Percentiles rank a stretch among this genome's conserved stretches.
phyloP scores from a whole-genome alignment of 2,329 filamentous ascomycete genomes.

The Cladosporium sp. region DNA sequence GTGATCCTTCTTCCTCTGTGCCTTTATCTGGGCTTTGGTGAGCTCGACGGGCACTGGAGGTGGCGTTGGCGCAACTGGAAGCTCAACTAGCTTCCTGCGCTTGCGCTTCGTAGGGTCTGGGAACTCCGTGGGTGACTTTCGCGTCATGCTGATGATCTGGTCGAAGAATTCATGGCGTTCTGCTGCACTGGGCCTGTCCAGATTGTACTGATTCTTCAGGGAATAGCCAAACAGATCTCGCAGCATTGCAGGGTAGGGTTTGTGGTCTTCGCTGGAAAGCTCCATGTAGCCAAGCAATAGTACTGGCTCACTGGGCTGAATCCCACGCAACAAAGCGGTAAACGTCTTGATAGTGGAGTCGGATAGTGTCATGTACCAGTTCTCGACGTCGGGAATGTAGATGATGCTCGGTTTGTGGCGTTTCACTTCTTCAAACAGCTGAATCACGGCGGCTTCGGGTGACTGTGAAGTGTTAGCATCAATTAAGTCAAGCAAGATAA shows the following conservation, averaged over 20 bases:
- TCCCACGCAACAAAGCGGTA: conserved; percentile 73
- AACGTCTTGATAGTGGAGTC: conserved; percentile 73
- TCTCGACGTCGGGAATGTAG: conserved; percentile 85
- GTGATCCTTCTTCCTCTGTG: conserved; percentile 77
- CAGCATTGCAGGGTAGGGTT: conserved; percentile 62
- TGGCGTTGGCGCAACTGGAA: conserved; percentile 69
- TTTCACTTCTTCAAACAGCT: conserved; percentile 88
- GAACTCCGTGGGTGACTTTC: conserved; percentile 78
- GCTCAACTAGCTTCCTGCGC: conserved; percentile 74
- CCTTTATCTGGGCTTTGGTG: conserved; percentile 77
- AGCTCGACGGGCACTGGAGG: conserved; percentile 59
- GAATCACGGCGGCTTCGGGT: conserved; percentile 83
- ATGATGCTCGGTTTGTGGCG: conserved; percentile 95
- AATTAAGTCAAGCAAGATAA: no score
- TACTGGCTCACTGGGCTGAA: conserved; percentile 88
- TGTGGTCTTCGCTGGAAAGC: conserved; percentile 51
- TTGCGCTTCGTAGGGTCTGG: conserved; percentile 85
- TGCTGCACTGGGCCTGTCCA: conserved; percentile 63
- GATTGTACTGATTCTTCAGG: conserved; percentile 70
- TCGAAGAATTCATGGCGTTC: conserved; percentile 78
- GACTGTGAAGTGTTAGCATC: conserved; percentile 46
- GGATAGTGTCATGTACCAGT: conserved; percentile 77
- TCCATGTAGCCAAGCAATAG: conserved; percentile 86
- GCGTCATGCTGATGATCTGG: conserved; percentile 72
- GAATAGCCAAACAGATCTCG: conserved; percentile 85